phyloP scores from a whole-genome alignment of 352 stramenopile genomes.

The Globisporangium rhizosaccharum region DNA sequence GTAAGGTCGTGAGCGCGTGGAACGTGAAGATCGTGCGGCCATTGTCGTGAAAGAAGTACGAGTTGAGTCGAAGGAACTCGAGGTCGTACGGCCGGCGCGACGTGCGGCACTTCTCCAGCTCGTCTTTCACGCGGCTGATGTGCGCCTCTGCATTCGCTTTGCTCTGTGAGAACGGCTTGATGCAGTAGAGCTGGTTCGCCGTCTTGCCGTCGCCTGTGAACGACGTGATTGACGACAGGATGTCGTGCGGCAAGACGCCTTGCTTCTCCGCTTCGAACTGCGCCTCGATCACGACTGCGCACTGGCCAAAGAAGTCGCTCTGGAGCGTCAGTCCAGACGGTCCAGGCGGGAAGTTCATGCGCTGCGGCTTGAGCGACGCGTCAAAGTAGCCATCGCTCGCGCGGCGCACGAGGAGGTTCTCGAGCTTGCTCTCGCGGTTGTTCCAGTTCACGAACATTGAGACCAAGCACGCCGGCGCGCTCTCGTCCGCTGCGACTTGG shows the following conservation, averaged over 20 bases:
- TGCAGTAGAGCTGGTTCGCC: conserved; percentile 36
- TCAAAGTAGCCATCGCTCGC: conserved; percentile 25
- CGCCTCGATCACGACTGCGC: conserved; percentile 34
- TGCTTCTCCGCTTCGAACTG: conserved; percentile 22
- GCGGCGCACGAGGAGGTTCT: conserved; percentile 19
- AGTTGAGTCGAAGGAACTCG: conserved; percentile 50
- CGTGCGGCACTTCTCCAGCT: conserved; percentile 24
- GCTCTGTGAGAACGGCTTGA: conserved; percentile 38
- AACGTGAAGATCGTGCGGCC: conserved; percentile 37
- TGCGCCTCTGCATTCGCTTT: conserved; percentile 23
- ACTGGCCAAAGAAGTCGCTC: conserved; percentile 57
- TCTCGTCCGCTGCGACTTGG: conserved; percentile 2
- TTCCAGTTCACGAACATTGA: conserved; percentile 35
- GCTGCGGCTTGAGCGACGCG: conserved; percentile 25
- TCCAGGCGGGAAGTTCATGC: conserved; percentile 24
- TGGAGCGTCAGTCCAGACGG: conserved; percentile 36
- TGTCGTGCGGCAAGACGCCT: conserved; percentile 22
- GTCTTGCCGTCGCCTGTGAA: conserved; percentile 21
- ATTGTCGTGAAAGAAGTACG: conserved; percentile 45
- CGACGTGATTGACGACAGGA: conserved; percentile 34
- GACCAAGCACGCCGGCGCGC: conserved; percentile 16
- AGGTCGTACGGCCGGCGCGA: conserved; percentile 35
- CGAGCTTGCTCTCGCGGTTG: conserved; percentile 23
- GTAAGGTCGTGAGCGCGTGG: conserved; percentile 24
- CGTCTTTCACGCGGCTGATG: conserved; percentile 24